Evolutionary conservation across 805 yeast genomes (phyloP).

Genomic region (Cyberlindnera xishuangbannaensis): DNA sequence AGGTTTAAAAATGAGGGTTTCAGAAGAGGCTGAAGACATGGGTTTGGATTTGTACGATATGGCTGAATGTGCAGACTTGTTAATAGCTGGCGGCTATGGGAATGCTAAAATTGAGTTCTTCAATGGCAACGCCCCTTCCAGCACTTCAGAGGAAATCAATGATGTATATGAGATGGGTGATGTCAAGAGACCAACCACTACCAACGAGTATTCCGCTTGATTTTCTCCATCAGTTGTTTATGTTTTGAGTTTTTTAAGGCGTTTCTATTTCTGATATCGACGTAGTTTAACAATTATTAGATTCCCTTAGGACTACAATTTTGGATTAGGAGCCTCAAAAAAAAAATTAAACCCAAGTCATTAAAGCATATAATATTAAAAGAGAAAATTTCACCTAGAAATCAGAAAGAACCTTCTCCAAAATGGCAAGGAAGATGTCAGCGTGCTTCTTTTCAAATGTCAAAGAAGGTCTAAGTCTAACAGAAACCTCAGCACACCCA

Average conservation of each 20-base stretch:
- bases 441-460: slow-evolving; percentile 79
- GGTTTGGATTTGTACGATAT: slow-evolving; percentile 47
- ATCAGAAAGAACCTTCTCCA: slow-evolving; percentile 31
- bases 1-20: slow-evolving; percentile 40
- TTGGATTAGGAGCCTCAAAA: too few relatives aligned
- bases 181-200: slow-evolving; percentile 1
- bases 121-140: slow-evolving; percentile 7
- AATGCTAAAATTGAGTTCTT: slow-evolving; percentile 14
- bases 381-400: slow-evolving; percentile 13
- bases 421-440: slow-evolving; percentile 48
- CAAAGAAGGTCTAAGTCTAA: slow-evolving; percentile 76
- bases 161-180: slow-evolving; percentile 3
- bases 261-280: too few relatives aligned
- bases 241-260: too few relatives aligned
- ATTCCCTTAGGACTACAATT: too few relatives aligned
- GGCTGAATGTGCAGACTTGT: slow-evolving; percentile 41
- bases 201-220: too few relatives aligned
- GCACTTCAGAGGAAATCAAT: slow-evolving; percentile 3
- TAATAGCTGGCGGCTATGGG: slow-evolving; percentile 7
- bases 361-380: too few relatives aligned
- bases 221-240: too few relatives aligned
- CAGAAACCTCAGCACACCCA: slow-evolving; percentile 75
- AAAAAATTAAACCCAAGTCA: too few relatives aligned
- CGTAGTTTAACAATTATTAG: too few relatives aligned
- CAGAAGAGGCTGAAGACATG: slow-evolving; percentile 41